A percentile compares a stretch with the other conserved stretches of the same genome.
phyloP scores from a whole-genome alignment of 1,139 yeast species.

The Hansenula anomala region DNA sequence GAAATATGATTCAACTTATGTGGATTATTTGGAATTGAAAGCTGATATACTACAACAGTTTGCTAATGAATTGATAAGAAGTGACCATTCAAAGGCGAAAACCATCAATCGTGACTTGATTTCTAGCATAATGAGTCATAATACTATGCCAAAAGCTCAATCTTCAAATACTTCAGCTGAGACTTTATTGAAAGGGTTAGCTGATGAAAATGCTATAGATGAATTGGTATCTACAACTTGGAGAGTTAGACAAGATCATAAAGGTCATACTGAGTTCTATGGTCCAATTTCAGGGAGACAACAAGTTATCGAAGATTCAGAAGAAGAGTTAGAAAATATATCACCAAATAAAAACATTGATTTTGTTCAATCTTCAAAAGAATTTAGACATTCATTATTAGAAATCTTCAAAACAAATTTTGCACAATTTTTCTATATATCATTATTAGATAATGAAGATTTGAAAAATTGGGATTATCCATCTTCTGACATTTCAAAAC shows the following conservation, averaged over 20 bases:
- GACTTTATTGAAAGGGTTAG: constrained; percentile 6
- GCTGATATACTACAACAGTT: constrained; percentile 15
- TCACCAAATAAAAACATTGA: constrained; percentile 6
- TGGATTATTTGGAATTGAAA: constrained; percentile 18
- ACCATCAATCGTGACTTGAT: constrained; percentile 5
- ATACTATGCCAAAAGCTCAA: background rate
- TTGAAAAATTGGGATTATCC: constrained; percentile 14
- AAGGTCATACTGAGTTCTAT: constrained; percentile 23
- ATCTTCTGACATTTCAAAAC: constrained; percentile 11
- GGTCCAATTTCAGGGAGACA: constrained; percentile 27
- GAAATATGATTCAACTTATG: constrained; percentile 18
- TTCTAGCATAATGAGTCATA: background rate
- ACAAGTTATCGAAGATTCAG: constrained; percentile 16
- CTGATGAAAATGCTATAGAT: constrained; percentile 21
- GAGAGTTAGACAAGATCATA: constrained; percentile 21
- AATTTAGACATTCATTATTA: constrained; percentile 7
- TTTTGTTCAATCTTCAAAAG: constrained; percentile 4
- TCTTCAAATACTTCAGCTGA: constrained; percentile 5
- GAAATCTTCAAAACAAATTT: constrained; percentile 12
- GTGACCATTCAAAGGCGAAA: constrained; percentile 8
- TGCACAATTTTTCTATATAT: constrained; percentile 12
- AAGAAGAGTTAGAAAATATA: constrained; percentile 9
- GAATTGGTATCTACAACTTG: constrained; percentile 25
- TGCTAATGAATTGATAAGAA: constrained; percentile 12
- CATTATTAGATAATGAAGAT: constrained; percentile 10